These are phyloP conservation scores for Haplosporangium sp. DNA, from an alignment of 371 early-diverging fungal genomes.

Conservation along the genomic window DNA sequence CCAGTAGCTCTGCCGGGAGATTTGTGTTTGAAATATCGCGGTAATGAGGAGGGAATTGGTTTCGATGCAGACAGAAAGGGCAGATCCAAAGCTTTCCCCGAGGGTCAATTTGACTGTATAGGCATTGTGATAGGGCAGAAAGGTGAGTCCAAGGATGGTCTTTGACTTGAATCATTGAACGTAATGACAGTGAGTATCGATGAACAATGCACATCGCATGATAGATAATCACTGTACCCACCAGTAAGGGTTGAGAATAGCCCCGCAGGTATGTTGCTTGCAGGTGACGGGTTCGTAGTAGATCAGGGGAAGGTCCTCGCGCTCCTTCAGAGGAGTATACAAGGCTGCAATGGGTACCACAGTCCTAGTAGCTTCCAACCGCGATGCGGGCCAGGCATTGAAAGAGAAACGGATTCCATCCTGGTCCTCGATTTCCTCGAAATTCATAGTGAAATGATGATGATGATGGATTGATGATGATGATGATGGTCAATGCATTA, in stretches of 20 bases:
- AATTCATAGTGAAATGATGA: conserved; percentile 72
- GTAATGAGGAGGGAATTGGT: conserved; percentile 99
- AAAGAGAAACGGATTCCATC: conserved; percentile 98
- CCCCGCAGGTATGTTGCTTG: conserved; percentile 92
- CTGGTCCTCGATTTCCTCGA: conserved; percentile 90
- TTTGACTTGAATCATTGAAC: no score
- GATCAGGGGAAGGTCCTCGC: conserved; percentile 86
- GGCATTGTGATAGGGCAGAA: background rate
- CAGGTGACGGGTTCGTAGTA: conserved; percentile 98
- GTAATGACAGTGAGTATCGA: background rate
- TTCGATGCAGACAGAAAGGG: conserved; percentile 98
- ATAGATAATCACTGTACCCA: conserved; percentile 52
- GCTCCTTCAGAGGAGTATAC: conserved; percentile 98
- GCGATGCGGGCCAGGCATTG: conserved; percentile 98
- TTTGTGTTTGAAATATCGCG: conserved; percentile 95
- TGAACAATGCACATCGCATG: background rate
- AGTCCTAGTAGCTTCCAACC: conserved; percentile 92
- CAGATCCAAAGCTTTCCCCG: conserved; percentile 98
- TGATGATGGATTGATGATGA: conserved; percentile 2
- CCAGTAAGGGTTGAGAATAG: conserved; percentile 99
- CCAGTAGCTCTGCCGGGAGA: conserved; percentile 97
- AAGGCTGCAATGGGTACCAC: conserved; percentile 97
- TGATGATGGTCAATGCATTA: background rate
- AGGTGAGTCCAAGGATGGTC: background rate
- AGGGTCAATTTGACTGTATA: conserved; percentile 89